These are phyloP conservation scores for Malassezia arunalokei DNA, from an alignment of 1,284 basidiomycete species.

Conservation along the genomic window DNA sequence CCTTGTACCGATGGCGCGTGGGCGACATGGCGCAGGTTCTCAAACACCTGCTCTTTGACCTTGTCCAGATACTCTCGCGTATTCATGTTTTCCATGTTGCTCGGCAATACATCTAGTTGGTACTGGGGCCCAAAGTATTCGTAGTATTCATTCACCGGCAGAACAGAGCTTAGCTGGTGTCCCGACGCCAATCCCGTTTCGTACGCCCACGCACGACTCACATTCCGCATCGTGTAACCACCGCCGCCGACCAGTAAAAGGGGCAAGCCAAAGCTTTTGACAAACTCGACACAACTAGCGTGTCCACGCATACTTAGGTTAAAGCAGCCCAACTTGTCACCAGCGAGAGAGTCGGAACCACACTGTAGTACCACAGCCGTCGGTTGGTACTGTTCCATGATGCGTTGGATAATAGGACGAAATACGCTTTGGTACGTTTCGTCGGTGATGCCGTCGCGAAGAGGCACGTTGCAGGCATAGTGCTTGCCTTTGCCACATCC, in stretches of 20 bases:
- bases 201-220: constrained; percentile 91
- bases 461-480: constrained; percentile 85
- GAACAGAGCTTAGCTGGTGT: constrained; percentile 75
- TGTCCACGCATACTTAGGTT: constrained; percentile 97
- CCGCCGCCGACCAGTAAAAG: constrained; percentile 86
- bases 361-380: constrained; percentile 94
- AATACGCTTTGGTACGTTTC: constrained; percentile 91
- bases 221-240: constrained; percentile 97
- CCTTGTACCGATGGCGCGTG: constrained; percentile 38
- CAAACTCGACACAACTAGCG: constrained; percentile 90
- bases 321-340: constrained; percentile 88
- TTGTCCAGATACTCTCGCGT: constrained; percentile 83
- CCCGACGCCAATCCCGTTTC: constrained; percentile 95
- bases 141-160: constrained; percentile 55
- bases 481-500: constrained; percentile 63
- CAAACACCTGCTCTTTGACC: constrained; percentile 79
- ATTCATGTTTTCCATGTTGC: constrained; percentile 93
- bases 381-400: constrained; percentile 92
- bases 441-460: constrained; percentile 90
- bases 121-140: constrained; percentile 99
- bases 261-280: constrained; percentile 90
- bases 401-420: constrained; percentile 82
- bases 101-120: constrained; percentile 85
- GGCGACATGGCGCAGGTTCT: constrained; percentile 48
- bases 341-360: constrained; percentile 93